Base-by-base conservation (phyloP, 441 rosid species). In the Euphorbia celastroides region DNA sequence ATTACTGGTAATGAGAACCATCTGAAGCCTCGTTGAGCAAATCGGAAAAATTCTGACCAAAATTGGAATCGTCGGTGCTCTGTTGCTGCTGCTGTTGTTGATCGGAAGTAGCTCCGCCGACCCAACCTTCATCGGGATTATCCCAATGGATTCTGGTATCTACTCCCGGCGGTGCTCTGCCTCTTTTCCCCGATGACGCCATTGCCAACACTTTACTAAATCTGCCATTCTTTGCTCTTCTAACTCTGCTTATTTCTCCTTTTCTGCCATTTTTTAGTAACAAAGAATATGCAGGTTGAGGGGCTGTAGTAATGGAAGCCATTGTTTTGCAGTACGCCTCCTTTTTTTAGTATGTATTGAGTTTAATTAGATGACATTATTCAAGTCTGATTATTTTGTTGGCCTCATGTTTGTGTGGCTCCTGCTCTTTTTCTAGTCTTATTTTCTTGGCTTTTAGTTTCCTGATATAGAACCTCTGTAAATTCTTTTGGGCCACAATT, bases 101-200 rank as follows among this genome's bases (percentile, higher is more conserved):
- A 57, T 26, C 44, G 51, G 12, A 10, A 27, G 65, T 64, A 50
- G 16, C 59, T 28, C 82, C 87, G 16, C 97, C 96, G 50, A 89
- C 70, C 98, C 98, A 92, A 0, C 98, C 98, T 75, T 89, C 98
- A 56, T 92, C 98, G 52, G 80, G 84, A 65, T 70, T 78, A 3
- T 92, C 95, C 96, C 96, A 92, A 52, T 92, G 98, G 65, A 92
- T 89, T 70, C 98, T 86, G 22, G 98, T 92, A 65, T 92, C 98
- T 13, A 85, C 90, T 65, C 90, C 98, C 0, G 93, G 92, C 0
- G 88, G 80, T 20, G 78, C 79, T 28, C 66, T 62, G 22, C 54
- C 77, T 28, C 65, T 62, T 26, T 57, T 75, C 36, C 26, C 19
- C 3, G 67, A 81, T 77, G 79, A 73, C 5, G 88, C 84, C 60